A percentile compares a stretch with the other conserved stretches of the same genome.
phyloP scores from a whole-genome alignment of 1,284 basidiomycete genomes.

The Naganishia sp. region DNA sequence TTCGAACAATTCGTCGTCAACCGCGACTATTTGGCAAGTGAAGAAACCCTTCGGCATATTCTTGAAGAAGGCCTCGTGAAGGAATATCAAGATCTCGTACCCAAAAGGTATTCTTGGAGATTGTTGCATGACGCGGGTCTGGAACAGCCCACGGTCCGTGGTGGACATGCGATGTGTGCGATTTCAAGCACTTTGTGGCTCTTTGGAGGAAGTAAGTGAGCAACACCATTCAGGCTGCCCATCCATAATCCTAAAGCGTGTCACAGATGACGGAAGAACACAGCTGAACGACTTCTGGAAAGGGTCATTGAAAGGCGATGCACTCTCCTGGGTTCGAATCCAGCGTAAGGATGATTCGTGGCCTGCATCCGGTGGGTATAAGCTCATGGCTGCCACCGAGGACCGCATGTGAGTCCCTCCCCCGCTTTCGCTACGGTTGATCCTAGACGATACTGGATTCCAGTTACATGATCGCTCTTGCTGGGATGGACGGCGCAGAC shows the following conservation, averaged over 20 bases:
- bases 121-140: background rate
- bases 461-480: slow-evolving; percentile 14
- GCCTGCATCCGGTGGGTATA: background rate
- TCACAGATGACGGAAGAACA: background rate
- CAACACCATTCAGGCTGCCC: too few relatives aligned
- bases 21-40: slow-evolving; percentile 19
- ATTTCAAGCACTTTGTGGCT: slow-evolving; percentile 13
- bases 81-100: slow-evolving; percentile 9
- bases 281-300: slow-evolving; percentile 19
- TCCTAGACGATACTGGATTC: background rate
- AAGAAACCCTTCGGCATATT: slow-evolving; percentile 15
- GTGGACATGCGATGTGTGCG: slow-evolving; percentile 26
- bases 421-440: too few relatives aligned
- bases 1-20: slow-evolving; percentile 25
- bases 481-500: background rate
- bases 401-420: background rate
- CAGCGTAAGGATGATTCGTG: background rate
- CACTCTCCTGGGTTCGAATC: slow-evolving; percentile 4
- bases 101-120: slow-evolving; percentile 24
- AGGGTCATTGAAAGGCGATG: slow-evolving; percentile 2
- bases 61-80: slow-evolving; percentile 10
- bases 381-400: slow-evolving; percentile 8
- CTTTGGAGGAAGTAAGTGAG: slow-evolving; percentile 16
- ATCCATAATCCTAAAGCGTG: too few relatives aligned
- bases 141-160: slow-evolving; percentile 18